These are phyloP conservation scores for Fraxinus excelsior DNA, from an alignment of 257 asterid species.

Conservation along the genomic window DNA sequence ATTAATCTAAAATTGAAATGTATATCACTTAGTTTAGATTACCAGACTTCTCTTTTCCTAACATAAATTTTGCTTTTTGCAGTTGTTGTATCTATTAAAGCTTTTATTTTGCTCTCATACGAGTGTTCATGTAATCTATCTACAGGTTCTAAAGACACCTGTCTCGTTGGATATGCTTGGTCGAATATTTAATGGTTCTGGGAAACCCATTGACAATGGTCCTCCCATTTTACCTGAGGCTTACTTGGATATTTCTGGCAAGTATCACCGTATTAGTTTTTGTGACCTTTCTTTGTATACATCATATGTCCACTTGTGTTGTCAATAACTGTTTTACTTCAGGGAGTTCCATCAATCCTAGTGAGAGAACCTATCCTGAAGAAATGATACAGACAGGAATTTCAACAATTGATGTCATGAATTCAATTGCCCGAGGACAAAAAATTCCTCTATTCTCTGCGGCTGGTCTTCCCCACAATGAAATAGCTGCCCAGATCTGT, in stretches of 20 bases:
- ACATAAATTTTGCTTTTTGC: not conserved
- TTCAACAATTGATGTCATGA: slow-evolving; percentile 61
- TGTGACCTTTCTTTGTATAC: too few relatives aligned
- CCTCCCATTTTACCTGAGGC: slow-evolving; percentile 99
- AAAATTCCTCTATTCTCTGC: slow-evolving; percentile 62
- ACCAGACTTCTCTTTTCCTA: slow-evolving; percentile 4
- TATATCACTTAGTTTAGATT: not conserved
- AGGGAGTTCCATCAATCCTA: slow-evolving; percentile 35
- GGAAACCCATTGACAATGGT: slow-evolving; percentile 95
- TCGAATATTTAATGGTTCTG: slow-evolving; percentile 68
- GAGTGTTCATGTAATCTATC: slow-evolving; percentile 4
- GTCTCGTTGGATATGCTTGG: slow-evolving; percentile 73
- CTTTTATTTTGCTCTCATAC: slow-evolving; percentile 19
- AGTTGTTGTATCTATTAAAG: not conserved
- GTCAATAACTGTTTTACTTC: not conserved
- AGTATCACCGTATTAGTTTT: slow-evolving; percentile 29
- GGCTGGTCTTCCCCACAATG: slow-evolving; percentile 51
- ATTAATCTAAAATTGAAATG: not conserved
- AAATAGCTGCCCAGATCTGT: too few relatives aligned
- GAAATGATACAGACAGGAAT: slow-evolving; percentile 65
- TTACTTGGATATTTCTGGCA: slow-evolving; percentile 95
- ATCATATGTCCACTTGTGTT: too few relatives aligned
- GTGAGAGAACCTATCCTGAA: slow-evolving; percentile 12
- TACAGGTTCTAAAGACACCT: slow-evolving; percentile 59
- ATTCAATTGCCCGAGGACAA: slow-evolving; percentile 62